Conservation (phyloP, 495 filamentous ascomycete genomes). For the Penicillium lagena region DNA sequence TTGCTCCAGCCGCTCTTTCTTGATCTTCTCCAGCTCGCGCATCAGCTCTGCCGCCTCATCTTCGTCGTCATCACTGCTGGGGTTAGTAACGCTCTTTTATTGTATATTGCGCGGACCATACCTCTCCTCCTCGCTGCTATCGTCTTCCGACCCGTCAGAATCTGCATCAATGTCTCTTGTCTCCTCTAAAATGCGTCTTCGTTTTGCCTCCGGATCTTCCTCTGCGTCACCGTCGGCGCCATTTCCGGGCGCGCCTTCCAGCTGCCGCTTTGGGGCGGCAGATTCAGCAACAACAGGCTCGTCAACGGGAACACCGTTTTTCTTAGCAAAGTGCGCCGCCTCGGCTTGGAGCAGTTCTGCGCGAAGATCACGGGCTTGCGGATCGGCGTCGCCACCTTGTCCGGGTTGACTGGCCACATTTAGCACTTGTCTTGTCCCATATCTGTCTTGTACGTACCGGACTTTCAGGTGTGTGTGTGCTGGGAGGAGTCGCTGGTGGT, state of each 20-base stretch:
- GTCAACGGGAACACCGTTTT: constrained; percentile 52
- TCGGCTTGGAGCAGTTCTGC: constrained; percentile 88
- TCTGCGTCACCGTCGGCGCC: constrained; percentile 38
- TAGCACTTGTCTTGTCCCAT: constrained; percentile 1
- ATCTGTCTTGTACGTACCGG: constrained; percentile 40
- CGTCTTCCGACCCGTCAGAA: constrained; percentile 61
- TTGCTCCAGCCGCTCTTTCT: constrained; percentile 79
- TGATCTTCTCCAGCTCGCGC: constrained; percentile 91
- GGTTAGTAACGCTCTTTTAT: too few species aligned
- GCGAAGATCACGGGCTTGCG: constrained; percentile 70
- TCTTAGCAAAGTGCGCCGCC: constrained; percentile 80
- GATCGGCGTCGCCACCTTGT: constrained; percentile 80
- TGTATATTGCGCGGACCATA: constrained; percentile 9
- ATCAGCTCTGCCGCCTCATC: constrained; percentile 88
- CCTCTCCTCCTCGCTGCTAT: constrained; percentile 69
- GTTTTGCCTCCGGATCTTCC: constrained; percentile 77
- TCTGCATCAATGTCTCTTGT: constrained; percentile 88
- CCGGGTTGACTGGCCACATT: constrained; percentile 60
- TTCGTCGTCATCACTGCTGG: constrained; percentile 54
- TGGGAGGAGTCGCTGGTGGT: constrained; percentile 92
- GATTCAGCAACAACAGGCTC: constrained; percentile 29
- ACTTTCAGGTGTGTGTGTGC: constrained; percentile 89
- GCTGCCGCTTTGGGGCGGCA: constrained; percentile 55
- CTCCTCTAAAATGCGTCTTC: constrained; percentile 81
- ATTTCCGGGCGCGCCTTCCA: constrained; percentile 42